Evolutionary conservation across 2,329 filamentous ascomycete species (phyloP), one percentile per base, ranked within the genome.

Genomic region (Paraphoma sp.): DNA sequence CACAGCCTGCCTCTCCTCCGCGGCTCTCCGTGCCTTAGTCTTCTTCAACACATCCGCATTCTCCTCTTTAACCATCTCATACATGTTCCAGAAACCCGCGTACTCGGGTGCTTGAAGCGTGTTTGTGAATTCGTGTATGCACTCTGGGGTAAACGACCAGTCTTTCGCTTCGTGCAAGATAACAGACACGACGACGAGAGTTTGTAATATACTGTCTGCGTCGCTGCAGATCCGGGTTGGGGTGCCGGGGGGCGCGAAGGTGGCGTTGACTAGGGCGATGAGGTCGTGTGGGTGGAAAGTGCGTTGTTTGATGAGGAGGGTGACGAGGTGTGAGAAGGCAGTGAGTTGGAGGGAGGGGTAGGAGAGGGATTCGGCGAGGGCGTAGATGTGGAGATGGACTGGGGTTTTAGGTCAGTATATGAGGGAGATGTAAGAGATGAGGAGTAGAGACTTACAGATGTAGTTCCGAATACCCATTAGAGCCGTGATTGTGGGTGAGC

Each of bases 381-480:
- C 53, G 41, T 56, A 61, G 51, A 65, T 63, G 45, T 45, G 54
- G 30, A 63, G 23, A 29, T 59, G 59, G 36, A 59, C 12, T 42
- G 40, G 12, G 40, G 16, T 3, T 8, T 8, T 14, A 10, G 33
- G 9, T 36, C 7, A 36, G 33, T 36, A 36, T 10, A 7, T 36
- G 33, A 14, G 7, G 33, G 10, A 36, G 3, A 36, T 14, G 33
- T 3, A 36, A 7, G 33, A 14, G 33, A 36, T 3, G 9, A 36
- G 33, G 14, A 10, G 10, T 36, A 4, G 33, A 36, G 33, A 36
- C 33, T 36, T 36, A 36, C 33, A 36, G 10, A 36, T 36, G 33
- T 36, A 36, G 33, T 36, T 36, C 10, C 40, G 12, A 16, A 42
- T n/a, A 2, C 16, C n/a, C 14, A 42, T 9, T 9, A 42, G 16